Percentiles rank a stretch among this genome's conserved stretches.
phyloP scores from a whole-genome alignment of 2,329 filamentous ascomycete species.

The Hypoxylon sp. region DNA sequence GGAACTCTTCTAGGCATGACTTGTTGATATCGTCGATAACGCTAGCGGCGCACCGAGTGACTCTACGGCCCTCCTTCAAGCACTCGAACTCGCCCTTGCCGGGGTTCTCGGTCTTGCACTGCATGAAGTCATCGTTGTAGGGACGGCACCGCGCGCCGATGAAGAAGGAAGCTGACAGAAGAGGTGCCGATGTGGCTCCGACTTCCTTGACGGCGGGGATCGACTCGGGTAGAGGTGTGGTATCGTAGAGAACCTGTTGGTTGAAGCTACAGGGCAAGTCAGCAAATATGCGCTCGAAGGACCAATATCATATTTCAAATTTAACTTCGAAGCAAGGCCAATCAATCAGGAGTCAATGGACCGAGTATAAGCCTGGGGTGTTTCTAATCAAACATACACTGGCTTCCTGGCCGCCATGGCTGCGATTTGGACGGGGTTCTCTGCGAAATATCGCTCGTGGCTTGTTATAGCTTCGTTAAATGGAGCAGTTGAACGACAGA shows the following conservation, averaged over 20 bases:
- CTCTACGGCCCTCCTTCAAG: conserved; percentile 94
- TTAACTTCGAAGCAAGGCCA: conserved; percentile 3
- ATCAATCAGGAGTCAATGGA: conserved; percentile 35
- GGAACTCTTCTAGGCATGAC: conserved; percentile 90
- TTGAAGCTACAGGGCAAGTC: conserved; percentile 77
- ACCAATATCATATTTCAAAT: background rate
- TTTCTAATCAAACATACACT: conserved; percentile 57
- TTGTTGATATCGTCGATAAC: conserved; percentile 98
- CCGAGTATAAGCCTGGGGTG: background rate
- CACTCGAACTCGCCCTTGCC: conserved; percentile 94
- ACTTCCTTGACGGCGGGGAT: conserved; percentile 96
- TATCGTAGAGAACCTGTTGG: conserved; percentile 93
- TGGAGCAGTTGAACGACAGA: conserved; percentile 41
- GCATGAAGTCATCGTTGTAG: conserved; percentile 99
- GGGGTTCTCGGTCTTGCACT: conserved; percentile 96
- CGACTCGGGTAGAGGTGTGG: conserved; percentile 89
- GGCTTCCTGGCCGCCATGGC: conserved; percentile 72
- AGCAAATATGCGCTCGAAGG: conserved; percentile 37
- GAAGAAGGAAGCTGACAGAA: conserved; percentile 93
- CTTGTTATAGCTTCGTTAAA: conserved; percentile 43
- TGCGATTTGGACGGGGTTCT: conserved; percentile 48
- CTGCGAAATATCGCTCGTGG: conserved; percentile 34
- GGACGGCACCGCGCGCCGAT: conserved; percentile 94
- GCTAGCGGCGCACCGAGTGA: conserved; percentile 94
- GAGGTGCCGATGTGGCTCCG: conserved; percentile 89